Evolutionary conservation across 257 asterid species (phyloP).

Genomic region (Gentiana macrophylla): DNA sequence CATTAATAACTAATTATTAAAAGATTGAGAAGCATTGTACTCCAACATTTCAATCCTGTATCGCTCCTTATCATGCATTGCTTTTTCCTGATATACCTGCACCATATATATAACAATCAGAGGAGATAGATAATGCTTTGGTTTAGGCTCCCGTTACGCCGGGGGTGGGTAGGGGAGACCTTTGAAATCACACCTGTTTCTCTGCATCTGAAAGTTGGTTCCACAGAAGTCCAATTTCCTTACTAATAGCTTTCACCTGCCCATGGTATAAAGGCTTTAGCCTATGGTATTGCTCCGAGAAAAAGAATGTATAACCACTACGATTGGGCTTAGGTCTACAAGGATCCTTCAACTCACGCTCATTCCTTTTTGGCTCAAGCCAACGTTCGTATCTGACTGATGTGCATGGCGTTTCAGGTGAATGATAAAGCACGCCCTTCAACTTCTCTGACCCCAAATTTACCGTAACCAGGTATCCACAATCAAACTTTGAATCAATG

Average conservation of each 20-base stretch:
- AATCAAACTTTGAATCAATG: slow-evolving; percentile 80
- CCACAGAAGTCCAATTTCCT: slow-evolving; percentile 77
- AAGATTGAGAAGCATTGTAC: slow-evolving; percentile 47
- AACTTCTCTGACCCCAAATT: slow-evolving; percentile 53
- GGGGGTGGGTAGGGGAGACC: too few relatives aligned
- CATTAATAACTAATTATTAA: too few relatives aligned
- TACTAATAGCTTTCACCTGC: slow-evolving; percentile 75
- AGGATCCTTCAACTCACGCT: slow-evolving; percentile 45
- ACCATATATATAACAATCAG: slow-evolving; percentile 22
- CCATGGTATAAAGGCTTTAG: slow-evolving; percentile 78
- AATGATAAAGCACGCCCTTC: slow-evolving; percentile 80
- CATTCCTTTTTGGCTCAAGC: slow-evolving; percentile 33
- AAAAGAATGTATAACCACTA: slow-evolving; percentile 88
- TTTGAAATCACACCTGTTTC: slow-evolving; percentile 43
- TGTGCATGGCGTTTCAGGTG: slow-evolving; percentile 23
- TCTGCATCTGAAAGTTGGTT: slow-evolving; percentile 66
- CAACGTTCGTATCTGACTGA: slow-evolving; percentile 16
- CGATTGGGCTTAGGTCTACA: slow-evolving; percentile 65
- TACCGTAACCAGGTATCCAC: slow-evolving; percentile 75
- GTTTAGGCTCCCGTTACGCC: neutral
- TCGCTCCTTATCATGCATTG: slow-evolving; percentile 76
- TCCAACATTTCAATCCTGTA: slow-evolving; percentile 75
- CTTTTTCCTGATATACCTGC: slow-evolving; percentile 88
- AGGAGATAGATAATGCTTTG: neutral
- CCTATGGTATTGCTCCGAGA: slow-evolving; percentile 72